Evolutionary conservation across 2,329 filamentous ascomycete genomes (phyloP), one percentile per base, ranked within the genome.

Genomic region (Cercospora sojina): DNA sequence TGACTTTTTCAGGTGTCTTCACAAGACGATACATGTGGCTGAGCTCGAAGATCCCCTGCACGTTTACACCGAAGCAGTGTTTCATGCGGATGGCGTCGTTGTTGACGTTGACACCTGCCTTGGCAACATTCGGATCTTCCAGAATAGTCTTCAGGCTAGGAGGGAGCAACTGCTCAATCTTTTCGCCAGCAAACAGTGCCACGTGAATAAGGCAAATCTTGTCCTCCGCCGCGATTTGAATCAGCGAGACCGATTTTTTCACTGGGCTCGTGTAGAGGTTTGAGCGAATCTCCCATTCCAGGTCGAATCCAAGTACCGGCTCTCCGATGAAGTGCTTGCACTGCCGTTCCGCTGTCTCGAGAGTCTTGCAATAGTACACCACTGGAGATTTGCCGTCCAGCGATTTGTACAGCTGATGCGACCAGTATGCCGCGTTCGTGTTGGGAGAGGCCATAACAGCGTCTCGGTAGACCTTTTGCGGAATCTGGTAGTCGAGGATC

Each of bases 141-240:
- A 97, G 86, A 53, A 97, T 85, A 63, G 82, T 81, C 67, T 85
- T 87, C 57, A 97, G 84, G 0, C 88, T 85, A 0, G 91, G 90
- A 1, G 89, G 84, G n/a, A 93, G 83, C 27, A 94, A 81, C 23
- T 89, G 85, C 6, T 80, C 77, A 1, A 55, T 59, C 0, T 73
- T 69, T 13, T 77, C 77, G 1, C 81, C 81, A 20, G 71, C 57
- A 67, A 83, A 82, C 2, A 88, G 72, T 2, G 92, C 90, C 61
- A 97, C 78, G 71, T 97, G 94, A 71, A 97, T 93, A 0, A 97
- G 84, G 0, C 85, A 92, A 58, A 97, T 89, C 13, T 88, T 89
- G 68, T 89, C 87, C 51, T 91, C 86, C 67, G 88, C 91, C 0
- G 93, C 92, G 23, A 97, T 78, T 77, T 97, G 94, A 51, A 97